A percentile compares a stretch with the other conserved stretches of the same genome.
Conservation (phyloP, 805 yeast species). For the Diddensiella transvaalensis region DNA sequence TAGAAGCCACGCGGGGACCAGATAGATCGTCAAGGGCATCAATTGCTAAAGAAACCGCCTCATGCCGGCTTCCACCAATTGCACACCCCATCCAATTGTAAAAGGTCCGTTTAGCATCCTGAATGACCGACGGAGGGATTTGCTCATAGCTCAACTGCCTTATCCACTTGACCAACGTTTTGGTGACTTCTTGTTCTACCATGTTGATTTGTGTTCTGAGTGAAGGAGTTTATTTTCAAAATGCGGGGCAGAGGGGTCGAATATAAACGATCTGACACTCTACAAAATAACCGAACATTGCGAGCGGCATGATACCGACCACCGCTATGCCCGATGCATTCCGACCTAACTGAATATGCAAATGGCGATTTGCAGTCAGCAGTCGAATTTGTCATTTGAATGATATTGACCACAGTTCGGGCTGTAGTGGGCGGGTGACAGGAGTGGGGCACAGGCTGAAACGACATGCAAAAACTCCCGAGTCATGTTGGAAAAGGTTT, state of each 20-base stretch:
- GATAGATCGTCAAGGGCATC: slow-evolving; percentile 9
- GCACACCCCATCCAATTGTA: slow-evolving; percentile 13
- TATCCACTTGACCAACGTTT: slow-evolving; percentile 7
- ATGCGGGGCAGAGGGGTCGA: too few relatives aligned
- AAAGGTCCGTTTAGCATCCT: slow-evolving; percentile 10
- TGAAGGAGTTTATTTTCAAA: too few relatives aligned
- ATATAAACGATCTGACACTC: neutral
- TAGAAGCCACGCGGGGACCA: slow-evolving; percentile 4
- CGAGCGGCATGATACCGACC: slow-evolving; percentile 6
- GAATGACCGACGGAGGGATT: slow-evolving; percentile 5
- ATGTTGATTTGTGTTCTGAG: too few relatives aligned
- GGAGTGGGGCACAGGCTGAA: too few relatives aligned
- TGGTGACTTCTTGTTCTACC: slow-evolving; percentile 2
- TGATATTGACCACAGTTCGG: too few relatives aligned
- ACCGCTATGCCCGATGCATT: too few relatives aligned
- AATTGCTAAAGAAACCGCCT: slow-evolving; percentile 8
- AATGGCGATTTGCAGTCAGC: too few relatives aligned
- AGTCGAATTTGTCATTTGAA: too few relatives aligned
- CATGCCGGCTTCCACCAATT: slow-evolving; percentile 13
- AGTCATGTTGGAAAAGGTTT: too few relatives aligned
- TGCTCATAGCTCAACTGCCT: slow-evolving; percentile 10
- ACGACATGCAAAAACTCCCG: too few relatives aligned
- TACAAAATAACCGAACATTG: slow-evolving; percentile 1
- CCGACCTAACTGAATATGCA: too few relatives aligned
- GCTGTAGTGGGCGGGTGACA: too few relatives aligned